Conservation (phyloP, 2,329 filamentous ascomycete species). For the Aurifilum marmelostoma region DNA sequence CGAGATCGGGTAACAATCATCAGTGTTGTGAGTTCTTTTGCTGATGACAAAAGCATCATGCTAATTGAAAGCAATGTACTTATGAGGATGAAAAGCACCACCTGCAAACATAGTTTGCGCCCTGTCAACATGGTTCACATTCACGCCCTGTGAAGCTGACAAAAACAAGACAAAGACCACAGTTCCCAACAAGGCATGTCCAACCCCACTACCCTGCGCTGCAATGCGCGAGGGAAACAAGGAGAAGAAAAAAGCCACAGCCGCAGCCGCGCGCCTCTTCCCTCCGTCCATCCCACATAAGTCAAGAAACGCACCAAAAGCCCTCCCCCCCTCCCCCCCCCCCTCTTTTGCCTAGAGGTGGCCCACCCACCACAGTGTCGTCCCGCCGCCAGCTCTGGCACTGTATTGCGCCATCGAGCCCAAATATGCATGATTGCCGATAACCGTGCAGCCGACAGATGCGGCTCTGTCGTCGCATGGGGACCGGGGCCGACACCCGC, state of each 20-base stretch:
- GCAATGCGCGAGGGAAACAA: no score
- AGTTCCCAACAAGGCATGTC: slow-evolving; percentile 4
- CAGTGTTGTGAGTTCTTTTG: slow-evolving; percentile 12
- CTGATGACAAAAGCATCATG: not conserved
- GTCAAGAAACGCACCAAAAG: no score
- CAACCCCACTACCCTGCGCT: not conserved
- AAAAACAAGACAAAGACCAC: not conserved
- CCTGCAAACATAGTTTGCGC: not conserved
- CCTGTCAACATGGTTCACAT: not conserved
- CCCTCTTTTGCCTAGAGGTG: not conserved
- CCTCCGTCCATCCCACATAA: not conserved
- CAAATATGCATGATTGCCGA: slow-evolving; percentile 28
- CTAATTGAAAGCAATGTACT: not conserved
- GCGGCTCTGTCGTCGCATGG: slow-evolving; percentile 26
- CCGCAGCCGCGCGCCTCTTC: slow-evolving; percentile 17
- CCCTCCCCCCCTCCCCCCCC: no score
- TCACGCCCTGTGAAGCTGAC: not conserved
- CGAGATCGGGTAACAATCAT: slow-evolving; percentile 22
- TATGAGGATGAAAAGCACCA: not conserved
- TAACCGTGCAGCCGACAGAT: slow-evolving; percentile 28
- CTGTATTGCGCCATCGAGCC: slow-evolving; percentile 27
- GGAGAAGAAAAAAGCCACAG: not conserved
- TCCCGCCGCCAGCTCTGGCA: not conserved
- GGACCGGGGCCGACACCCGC: slow-evolving; percentile 25
- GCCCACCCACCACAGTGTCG: slow-evolving; percentile 18